These are phyloP conservation scores for Trametes meyenii DNA, from an alignment of 768 basidiomycete genomes.

Conservation along the genomic window DNA sequence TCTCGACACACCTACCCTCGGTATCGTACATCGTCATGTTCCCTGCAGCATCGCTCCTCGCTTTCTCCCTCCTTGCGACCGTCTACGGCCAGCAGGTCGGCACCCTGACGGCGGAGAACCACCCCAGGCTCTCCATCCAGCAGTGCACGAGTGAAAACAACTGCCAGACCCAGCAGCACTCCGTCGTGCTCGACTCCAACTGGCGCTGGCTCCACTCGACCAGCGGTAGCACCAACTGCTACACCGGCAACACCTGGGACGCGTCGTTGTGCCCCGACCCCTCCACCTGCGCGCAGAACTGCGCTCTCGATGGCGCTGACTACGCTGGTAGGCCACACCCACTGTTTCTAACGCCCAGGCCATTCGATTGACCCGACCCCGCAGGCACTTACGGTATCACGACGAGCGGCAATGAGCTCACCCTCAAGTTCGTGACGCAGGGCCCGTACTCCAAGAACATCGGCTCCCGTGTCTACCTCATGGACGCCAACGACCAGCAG, in stretches of 20 bases:
- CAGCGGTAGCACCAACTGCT: slow-evolving; percentile 45
- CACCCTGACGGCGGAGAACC: slow-evolving; percentile 48
- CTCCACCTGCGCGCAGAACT: slow-evolving; percentile 46
- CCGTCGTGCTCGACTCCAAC: slow-evolving; percentile 48
- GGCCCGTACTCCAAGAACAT: slow-evolving; percentile 33
- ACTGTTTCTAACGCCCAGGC: no score
- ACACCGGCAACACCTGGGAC: slow-evolving; percentile 63
- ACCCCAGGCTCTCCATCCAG: slow-evolving; percentile 49
- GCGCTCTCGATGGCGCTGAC: slow-evolving; percentile 40
- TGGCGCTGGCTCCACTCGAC: slow-evolving; percentile 46
- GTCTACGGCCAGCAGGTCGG: slow-evolving; percentile 54
- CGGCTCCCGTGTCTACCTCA: slow-evolving; percentile 51
- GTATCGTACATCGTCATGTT: slow-evolving; percentile 30
- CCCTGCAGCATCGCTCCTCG: slow-evolving; percentile 32
- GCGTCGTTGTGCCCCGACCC: slow-evolving; percentile 52
- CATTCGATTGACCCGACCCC: neutral
- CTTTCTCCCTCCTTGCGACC: slow-evolving; percentile 37
- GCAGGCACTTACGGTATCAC: slow-evolving; percentile 41
- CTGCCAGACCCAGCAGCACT: slow-evolving; percentile 36
- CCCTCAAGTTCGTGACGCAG: slow-evolving; percentile 38
- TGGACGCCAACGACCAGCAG: slow-evolving; percentile 40
- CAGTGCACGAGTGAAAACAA: slow-evolving; percentile 48
- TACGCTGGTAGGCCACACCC: slow-evolving; percentile 28
- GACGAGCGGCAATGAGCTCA: slow-evolving; percentile 36
- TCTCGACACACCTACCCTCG: slow-evolving; percentile 19